Evolutionary conservation across 495 filamentous ascomycete genomes (phyloP).

Genomic region (Podospora australis): DNA sequence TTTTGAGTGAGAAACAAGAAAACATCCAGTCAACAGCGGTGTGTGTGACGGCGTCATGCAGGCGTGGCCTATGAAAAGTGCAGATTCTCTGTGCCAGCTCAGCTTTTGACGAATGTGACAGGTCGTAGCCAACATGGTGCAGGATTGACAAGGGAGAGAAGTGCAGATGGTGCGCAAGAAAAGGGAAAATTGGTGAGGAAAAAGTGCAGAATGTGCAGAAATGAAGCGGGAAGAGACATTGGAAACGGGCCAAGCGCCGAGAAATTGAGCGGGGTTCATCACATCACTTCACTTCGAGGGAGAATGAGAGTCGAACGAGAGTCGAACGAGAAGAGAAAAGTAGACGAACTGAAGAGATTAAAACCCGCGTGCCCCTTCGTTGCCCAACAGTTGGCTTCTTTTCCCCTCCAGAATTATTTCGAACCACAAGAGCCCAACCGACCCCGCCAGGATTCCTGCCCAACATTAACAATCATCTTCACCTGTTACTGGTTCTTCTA

Average conservation of each 20-base stretch:
- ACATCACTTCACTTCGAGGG: background rate
- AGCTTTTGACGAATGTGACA: constrained; percentile 26
- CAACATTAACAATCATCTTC: constrained; percentile 23
- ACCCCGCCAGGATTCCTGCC: constrained; percentile 37
- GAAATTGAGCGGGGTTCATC: constrained; percentile 14
- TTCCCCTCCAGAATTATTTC: constrained; percentile 28
- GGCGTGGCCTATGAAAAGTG: constrained; percentile 23
- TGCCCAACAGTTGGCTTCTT: constrained; percentile 39
- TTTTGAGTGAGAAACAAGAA: constrained; percentile 14
- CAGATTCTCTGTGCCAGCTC: constrained; percentile 27
- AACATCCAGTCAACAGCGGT: too few relatives aligned
- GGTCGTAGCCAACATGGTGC: constrained; percentile 17
- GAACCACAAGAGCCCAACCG: constrained; percentile 38
- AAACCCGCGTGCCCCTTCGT: constrained; percentile 42
- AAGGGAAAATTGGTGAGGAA: background rate
- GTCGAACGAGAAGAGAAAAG: constrained; percentile 1
- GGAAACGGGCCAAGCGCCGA: constrained; percentile 9
- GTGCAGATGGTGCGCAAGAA: constrained; percentile 1
- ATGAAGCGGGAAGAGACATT: constrained; percentile 17
- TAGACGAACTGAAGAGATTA: constrained; percentile 32
- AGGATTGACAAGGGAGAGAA: constrained; percentile 7
- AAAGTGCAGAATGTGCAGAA: constrained; percentile 11
- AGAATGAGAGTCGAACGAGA: background rate
- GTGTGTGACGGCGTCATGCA: too few relatives aligned
- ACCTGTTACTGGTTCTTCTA: constrained; percentile 6